Conservation (phyloP, 495 filamentous ascomycete genomes). For the Hyaloscypha hepaticicola region DNA sequence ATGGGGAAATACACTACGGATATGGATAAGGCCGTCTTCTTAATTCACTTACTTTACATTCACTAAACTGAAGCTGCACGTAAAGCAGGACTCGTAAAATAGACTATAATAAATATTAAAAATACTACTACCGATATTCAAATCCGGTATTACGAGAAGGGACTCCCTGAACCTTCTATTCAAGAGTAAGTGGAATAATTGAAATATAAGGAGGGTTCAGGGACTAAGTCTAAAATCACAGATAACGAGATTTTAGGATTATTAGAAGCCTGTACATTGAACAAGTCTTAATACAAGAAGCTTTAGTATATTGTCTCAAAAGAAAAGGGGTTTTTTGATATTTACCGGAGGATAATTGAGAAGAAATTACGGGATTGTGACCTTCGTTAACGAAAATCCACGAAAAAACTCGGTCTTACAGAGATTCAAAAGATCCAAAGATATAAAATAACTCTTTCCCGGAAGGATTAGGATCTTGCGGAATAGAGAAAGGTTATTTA, state of each 20-base stretch:
- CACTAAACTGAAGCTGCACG: background rate
- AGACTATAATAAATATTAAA: no score
- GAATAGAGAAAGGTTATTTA: constrained; percentile 16
- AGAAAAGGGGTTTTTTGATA: constrained; percentile 10
- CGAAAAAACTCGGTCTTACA: constrained; percentile 12
- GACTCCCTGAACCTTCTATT: background rate
- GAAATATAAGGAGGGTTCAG: background rate
- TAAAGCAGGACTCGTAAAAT: no score
- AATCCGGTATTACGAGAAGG: background rate
- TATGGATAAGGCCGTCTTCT: no score
- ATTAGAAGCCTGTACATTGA: constrained; percentile 9
- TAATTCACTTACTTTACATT: background rate
- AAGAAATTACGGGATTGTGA: constrained; percentile 6
- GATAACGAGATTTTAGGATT: no score
- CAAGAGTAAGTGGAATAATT: background rate
- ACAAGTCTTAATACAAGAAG: constrained; percentile 10
- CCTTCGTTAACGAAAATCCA: background rate
- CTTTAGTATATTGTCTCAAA: constrained; percentile 2
- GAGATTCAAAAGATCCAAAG: no score
- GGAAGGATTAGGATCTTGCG: constrained; percentile 1
- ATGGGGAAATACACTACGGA: background rate
- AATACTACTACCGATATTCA: background rate
- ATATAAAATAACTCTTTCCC: background rate
- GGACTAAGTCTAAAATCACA: background rate
- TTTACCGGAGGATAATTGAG: constrained; percentile 7